These are phyloP conservation scores for Polygonum aviculare DNA, from an alignment of 148 eudicot species.

Conservation along the genomic window DNA sequence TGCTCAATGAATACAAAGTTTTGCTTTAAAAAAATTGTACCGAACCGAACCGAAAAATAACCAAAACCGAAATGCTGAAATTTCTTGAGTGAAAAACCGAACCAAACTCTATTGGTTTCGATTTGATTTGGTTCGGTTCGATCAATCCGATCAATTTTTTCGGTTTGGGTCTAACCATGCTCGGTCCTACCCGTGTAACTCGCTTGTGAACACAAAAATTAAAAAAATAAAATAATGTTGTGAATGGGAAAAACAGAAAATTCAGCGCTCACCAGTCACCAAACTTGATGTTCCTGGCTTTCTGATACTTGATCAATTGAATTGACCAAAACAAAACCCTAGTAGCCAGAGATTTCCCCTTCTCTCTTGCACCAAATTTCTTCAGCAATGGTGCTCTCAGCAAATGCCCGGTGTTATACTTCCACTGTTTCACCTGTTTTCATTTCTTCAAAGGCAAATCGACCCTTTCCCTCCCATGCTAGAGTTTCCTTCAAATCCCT, in stretches of 20 bases:
- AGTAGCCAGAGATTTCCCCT: background rate
- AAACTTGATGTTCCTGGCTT: background rate
- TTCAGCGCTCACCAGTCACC: background rate
- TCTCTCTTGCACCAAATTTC: conserved; percentile 1
- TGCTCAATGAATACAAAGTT: too few relatives aligned
- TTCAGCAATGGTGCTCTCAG: conserved; percentile 37
- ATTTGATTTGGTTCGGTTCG: too few relatives aligned
- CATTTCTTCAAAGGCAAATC: conserved; percentile 19
- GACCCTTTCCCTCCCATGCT: conserved; percentile 13
- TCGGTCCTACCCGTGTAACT: background rate
- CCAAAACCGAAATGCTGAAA: too few relatives aligned
- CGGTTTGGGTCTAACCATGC: too few relatives aligned
- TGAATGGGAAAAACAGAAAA: background rate
- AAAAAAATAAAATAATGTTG: background rate
- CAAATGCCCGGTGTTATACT: conserved; percentile 24
- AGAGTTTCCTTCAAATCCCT: conserved; percentile 19
- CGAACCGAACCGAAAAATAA: too few relatives aligned
- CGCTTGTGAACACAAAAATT: background rate
- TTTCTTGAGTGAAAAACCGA: too few relatives aligned
- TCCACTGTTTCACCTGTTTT: conserved; percentile 23
- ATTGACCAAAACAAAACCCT: background rate
- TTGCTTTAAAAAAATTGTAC: too few relatives aligned
- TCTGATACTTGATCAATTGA: background rate
- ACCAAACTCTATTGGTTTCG: too few relatives aligned
- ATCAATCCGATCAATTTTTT: too few relatives aligned